Evolutionary conservation across 306 rosid species (phyloP).

Genomic region (Inga laurina): DNA sequence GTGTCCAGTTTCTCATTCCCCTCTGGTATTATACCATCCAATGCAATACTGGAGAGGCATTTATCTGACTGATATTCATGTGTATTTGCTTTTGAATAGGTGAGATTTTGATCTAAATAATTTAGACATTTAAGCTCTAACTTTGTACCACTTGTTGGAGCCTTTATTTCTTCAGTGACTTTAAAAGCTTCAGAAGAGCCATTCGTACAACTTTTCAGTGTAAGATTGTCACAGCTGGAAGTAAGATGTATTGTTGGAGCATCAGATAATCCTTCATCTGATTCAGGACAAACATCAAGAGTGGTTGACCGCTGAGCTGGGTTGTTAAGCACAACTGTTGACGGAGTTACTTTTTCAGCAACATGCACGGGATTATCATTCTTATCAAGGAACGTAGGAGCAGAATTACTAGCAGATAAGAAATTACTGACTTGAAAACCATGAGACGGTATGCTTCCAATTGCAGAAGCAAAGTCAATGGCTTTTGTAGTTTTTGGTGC

Average conservation of each 20-base stretch:
- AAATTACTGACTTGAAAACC: slow-evolving; percentile 68
- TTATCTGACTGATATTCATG: slow-evolving; percentile 30
- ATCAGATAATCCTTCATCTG: slow-evolving; percentile 34
- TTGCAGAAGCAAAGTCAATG: slow-evolving; percentile 60
- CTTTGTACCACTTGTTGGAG: slow-evolving; percentile 25
- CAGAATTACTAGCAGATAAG: slow-evolving; percentile 42
- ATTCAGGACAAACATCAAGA: slow-evolving; percentile 34
- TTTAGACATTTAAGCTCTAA: slow-evolving; percentile 20
- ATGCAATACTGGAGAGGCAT: slow-evolving; percentile 20
- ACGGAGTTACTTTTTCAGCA: slow-evolving; percentile 30
- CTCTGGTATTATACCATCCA: slow-evolving; percentile 31
- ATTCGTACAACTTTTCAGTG: slow-evolving; percentile 18
- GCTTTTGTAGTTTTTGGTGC: slow-evolving; percentile 59
- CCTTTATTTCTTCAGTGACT: slow-evolving; percentile 29
- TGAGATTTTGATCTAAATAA: slow-evolving; percentile 27
- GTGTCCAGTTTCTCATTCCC: slow-evolving; percentile 21
- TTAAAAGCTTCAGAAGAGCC: slow-evolving; percentile 28
- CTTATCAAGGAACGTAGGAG: slow-evolving; percentile 31
- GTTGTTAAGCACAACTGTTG: slow-evolving; percentile 34
- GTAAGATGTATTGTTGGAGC: slow-evolving; percentile 17
- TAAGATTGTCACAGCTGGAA: slow-evolving; percentile 22
- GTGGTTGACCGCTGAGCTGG: slow-evolving; percentile 30
- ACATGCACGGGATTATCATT: slow-evolving; percentile 21
- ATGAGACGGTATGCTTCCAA: slow-evolving; percentile 57
- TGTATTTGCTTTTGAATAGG: slow-evolving; percentile 27